Evolutionary conservation across 139 green algal genomes (phyloP).

Genomic region (Nannochloris sp.): DNA sequence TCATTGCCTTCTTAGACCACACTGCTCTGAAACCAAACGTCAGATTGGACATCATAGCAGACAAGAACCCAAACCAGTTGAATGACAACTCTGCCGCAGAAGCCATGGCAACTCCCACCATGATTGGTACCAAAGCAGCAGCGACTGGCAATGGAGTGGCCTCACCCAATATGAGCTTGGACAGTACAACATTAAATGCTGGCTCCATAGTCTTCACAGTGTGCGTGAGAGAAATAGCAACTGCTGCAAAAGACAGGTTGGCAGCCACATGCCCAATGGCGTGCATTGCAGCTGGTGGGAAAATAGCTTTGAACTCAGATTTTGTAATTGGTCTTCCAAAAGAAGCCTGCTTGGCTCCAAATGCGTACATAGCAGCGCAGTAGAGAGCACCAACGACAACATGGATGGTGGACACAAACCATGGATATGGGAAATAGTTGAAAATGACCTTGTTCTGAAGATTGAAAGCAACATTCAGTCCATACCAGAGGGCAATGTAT

Average conservation of each 20-base stretch:
- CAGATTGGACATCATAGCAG: slow-evolving; percentile 88
- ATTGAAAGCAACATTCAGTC: slow-evolving; percentile 97
- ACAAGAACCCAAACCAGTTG: slow-evolving; percentile 93
- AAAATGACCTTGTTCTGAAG: slow-evolving; percentile 99
- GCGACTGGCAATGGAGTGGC: slow-evolving; percentile 77
- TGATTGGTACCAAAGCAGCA: slow-evolving; percentile 86
- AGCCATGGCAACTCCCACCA: slow-evolving; percentile 79
- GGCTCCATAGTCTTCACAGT: slow-evolving; percentile 98
- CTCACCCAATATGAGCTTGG: slow-evolving; percentile 69
- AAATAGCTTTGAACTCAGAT: slow-evolving; percentile 76
- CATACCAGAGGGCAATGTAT: slow-evolving; percentile 85
- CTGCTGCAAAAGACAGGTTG: slow-evolving; percentile 96
- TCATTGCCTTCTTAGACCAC: slow-evolving; percentile 84
- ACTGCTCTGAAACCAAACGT: slow-evolving; percentile 90
- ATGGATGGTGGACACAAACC: slow-evolving; percentile 79
- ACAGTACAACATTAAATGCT: slow-evolving; percentile 88
- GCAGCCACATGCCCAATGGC: slow-evolving; percentile 92
- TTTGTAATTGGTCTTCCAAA: slow-evolving; percentile 75
- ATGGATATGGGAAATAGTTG: slow-evolving; percentile 99
- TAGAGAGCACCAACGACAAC: slow-evolving; percentile 82
- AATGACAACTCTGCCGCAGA: slow-evolving; percentile 88
- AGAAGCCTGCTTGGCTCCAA: slow-evolving; percentile 81
- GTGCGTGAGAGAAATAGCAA: slow-evolving; percentile 97
- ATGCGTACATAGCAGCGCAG: slow-evolving; percentile 64
- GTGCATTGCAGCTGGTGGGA: slow-evolving; percentile 86